phyloP scores from a whole-genome alignment of 192 early-diverging fungal genomes.

The Backusella psychrophila region DNA sequence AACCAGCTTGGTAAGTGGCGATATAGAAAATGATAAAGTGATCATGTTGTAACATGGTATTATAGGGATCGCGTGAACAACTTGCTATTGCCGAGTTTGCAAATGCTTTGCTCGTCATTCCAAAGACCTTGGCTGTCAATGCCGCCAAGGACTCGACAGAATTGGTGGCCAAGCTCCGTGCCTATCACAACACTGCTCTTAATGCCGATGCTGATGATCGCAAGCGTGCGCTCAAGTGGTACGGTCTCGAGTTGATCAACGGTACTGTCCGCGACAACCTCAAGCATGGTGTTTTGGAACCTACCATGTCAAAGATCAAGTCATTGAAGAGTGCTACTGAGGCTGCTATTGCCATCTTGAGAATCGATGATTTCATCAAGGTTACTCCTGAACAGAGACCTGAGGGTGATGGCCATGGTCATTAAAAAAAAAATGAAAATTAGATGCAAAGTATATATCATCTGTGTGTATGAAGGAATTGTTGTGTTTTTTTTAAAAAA shows the following conservation, averaged over 20 bases:
- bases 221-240: conserved; percentile 80
- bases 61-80: conserved; percentile 93
- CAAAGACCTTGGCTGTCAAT: conserved; percentile 97
- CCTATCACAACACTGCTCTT: conserved; percentile 93
- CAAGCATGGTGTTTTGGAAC: conserved; percentile 92
- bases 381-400: conserved; percentile 46
- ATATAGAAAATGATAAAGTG: neutral
- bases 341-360: conserved; percentile 94
- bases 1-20: conserved; percentile 69
- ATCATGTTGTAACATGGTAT: neutral
- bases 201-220: conserved; percentile 65
- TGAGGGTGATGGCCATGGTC: conserved; percentile 47
- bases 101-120: conserved; percentile 90
- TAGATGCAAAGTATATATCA: neutral
- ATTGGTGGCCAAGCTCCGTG: conserved; percentile 92
- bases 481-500: neutral
- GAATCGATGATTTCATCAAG: conserved; percentile 94
- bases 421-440: conserved; percentile 36
- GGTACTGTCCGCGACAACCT: conserved; percentile 93
- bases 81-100: conserved; percentile 98
- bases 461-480: neutral
- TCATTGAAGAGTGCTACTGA: conserved; percentile 97
- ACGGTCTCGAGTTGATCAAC: conserved; percentile 91
- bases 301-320: conserved; percentile 98
- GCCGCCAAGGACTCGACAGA: conserved; percentile 98